Conservation (phyloP, 2,329 filamentous ascomycete genomes). For the Tolypocladium paradoxum region DNA sequence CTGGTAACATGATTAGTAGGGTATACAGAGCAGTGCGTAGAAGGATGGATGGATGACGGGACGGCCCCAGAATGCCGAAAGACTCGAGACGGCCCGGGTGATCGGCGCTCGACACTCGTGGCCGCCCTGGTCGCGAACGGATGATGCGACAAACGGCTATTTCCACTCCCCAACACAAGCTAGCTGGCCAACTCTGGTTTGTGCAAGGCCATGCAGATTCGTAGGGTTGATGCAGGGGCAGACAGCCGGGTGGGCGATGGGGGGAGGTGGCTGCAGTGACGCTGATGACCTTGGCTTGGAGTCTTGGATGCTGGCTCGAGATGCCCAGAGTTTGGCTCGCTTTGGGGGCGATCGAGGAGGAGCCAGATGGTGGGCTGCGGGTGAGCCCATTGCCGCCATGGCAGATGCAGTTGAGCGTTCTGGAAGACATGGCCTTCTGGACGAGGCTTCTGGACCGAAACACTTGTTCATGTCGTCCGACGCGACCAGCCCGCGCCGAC, state of each 20-base stretch:
- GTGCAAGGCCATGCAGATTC: neutral
- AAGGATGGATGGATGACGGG: neutral
- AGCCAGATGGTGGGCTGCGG: neutral
- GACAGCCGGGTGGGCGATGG: neutral
- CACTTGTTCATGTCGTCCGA: neutral
- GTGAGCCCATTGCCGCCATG: neutral
- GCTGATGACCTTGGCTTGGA: neutral
- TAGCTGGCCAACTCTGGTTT: neutral
- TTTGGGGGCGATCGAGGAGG: neutral
- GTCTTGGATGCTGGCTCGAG: neutral
- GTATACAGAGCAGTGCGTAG: too few relatives aligned
- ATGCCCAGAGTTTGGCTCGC: neutral
- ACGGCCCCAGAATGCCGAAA: neutral
- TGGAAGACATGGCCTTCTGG: neutral
- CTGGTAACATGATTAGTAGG: too few relatives aligned
- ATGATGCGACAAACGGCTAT: neutral
- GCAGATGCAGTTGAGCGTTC: neutral
- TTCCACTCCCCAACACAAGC: neutral
- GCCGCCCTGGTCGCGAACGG: neutral
- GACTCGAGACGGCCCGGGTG: neutral
- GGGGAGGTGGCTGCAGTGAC: neutral
- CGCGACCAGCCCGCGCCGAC: neutral
- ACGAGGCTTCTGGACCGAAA: neutral
- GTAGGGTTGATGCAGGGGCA: neutral
- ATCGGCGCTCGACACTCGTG: neutral